These are phyloP conservation scores for Leucocoprinus leucothites DNA, from an alignment of 768 basidiomycete species.

Conservation along the genomic window DNA sequence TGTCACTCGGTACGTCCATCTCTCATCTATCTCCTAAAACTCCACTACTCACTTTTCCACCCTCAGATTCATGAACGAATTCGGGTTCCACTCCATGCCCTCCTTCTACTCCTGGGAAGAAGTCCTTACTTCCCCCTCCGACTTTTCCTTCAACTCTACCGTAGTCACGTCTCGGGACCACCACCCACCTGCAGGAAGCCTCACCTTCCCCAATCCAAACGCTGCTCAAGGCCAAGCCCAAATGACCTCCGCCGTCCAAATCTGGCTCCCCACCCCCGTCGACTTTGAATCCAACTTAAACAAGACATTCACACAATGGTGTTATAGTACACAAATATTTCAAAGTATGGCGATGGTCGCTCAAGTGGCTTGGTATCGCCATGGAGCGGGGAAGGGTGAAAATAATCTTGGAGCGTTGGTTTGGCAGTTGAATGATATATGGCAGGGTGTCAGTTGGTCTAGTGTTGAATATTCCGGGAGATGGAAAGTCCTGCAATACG, in stretches of 20 bases:
- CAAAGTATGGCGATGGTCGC: conserved; percentile 57
- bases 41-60: not conserved
- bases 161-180: conserved; percentile 55
- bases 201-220: conserved; percentile 55
- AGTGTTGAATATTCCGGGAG: conserved; percentile 54
- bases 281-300: conserved; percentile 45
- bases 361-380: conserved; percentile 58
- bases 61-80: conserved; percentile 54
- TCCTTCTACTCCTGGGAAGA: conserved; percentile 62
- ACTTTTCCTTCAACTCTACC: conserved; percentile 57
- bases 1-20: conserved; percentile 33
- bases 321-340: conserved; percentile 61
- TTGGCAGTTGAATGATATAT: conserved; percentile 61
- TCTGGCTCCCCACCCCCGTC: conserved; percentile 53
- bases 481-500: conserved; percentile 60
- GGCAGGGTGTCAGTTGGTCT: conserved; percentile 58
- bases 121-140: conserved; percentile 44
- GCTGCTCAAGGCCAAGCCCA: conserved; percentile 49
- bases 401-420: conserved; percentile 58
- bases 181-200: conserved; percentile 49
- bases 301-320: conserved; percentile 62
- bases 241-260: conserved; percentile 47
- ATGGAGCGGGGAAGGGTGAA: conserved; percentile 54
- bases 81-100: conserved; percentile 65
- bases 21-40: not conserved